Conservation (phyloP, 2,329 filamentous ascomycete genomes). For the Ampelomyces quisqualis region DNA sequence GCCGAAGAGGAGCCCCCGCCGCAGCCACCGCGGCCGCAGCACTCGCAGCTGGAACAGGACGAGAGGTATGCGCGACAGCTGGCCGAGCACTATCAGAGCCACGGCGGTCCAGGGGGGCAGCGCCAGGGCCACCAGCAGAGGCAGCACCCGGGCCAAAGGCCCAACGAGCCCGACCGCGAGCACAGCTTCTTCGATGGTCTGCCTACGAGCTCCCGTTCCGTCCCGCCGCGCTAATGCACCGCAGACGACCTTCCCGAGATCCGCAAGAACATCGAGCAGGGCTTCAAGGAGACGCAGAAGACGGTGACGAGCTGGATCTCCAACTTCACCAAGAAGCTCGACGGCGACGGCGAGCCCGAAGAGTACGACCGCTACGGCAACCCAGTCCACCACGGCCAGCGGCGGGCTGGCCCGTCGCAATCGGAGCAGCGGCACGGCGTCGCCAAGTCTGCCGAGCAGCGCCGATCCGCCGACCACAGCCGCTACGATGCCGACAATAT, state of each 20-base stretch:
- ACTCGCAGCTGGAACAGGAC: conserved; percentile 84
- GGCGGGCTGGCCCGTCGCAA: conserved; percentile 34
- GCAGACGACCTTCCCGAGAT: conserved; percentile 92
- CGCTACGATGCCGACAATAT: conserved; percentile 94
- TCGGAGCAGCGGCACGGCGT: conserved; percentile 45
- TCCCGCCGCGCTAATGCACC: conserved; percentile 2
- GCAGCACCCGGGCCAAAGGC: conserved; percentile 56
- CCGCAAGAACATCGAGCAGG: conserved; percentile 87
- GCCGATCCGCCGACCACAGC: conserved; percentile 80
- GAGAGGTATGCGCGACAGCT: conserved; percentile 90
- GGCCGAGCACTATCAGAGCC: conserved; percentile 77
- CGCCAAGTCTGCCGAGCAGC: conserved; percentile 45
- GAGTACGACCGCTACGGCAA: conserved; percentile 58
- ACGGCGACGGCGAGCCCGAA: conserved; percentile 86
- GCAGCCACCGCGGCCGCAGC: conserved; percentile 75
- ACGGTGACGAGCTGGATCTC: conserved; percentile 93
- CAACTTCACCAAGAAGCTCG: conserved; percentile 87
- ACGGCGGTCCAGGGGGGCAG: no score
- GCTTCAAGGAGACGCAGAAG: conserved; percentile 89
- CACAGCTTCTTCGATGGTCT: conserved; percentile 84
- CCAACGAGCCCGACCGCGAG: conserved; percentile 63
- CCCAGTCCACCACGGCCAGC: conserved; percentile 20
- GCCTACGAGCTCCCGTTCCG: not conserved
- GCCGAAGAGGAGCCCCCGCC: conserved; percentile 63
- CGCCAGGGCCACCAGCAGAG: conserved; percentile 33